These are phyloP conservation scores for Jaminaea rosea DNA, from an alignment of 1,284 basidiomycete genomes.

Conservation along the genomic window DNA sequence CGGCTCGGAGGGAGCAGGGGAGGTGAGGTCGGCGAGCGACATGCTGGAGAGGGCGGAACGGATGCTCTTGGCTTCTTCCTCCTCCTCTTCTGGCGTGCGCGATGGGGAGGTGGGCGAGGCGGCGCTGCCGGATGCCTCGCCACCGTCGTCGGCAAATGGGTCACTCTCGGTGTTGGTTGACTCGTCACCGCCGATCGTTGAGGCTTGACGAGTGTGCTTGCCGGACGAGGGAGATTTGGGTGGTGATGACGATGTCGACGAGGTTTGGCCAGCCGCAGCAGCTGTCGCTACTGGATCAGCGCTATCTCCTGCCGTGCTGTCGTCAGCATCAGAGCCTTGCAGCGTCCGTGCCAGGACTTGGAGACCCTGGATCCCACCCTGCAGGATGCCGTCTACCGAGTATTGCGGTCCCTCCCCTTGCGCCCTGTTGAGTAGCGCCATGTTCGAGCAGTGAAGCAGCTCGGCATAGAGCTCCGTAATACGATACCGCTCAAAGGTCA, in stretches of 20 bases:
- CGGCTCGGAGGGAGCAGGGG: conserved; percentile 23
- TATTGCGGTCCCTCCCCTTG: conserved; percentile 40
- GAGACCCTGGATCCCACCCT: conserved; percentile 45
- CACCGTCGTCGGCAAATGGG: not conserved
- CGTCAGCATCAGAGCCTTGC: conserved; percentile 29
- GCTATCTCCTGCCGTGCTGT: too few species aligned
- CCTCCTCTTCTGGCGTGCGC: not conserved
- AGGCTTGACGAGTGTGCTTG: not conserved
- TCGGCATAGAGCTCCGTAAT: conserved; percentile 96
- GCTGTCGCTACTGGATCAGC: not conserved
- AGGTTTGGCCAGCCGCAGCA: not conserved
- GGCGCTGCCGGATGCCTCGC: not conserved
- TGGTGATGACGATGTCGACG: not conserved
- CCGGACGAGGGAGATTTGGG: not conserved
- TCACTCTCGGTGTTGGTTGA: not conserved
- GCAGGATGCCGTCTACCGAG: conserved; percentile 31
- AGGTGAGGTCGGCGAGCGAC: conserved; percentile 35
- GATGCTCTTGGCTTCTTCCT: conserved; percentile 20
- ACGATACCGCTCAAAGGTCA: conserved; percentile 92
- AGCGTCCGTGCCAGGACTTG: conserved; percentile 38
- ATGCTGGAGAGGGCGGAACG: conserved; percentile 31
- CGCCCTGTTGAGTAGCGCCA: conserved; percentile 80
- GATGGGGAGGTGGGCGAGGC: too few species aligned
- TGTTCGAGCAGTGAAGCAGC: conserved; percentile 92
- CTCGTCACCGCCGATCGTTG: not conserved